Percentiles rank a stretch among this genome's conserved stretches.
Evolutionary conservation across 225 moss, liverwort and hornwort genomes (phyloP).

Genomic region (Ulota crispa): DNA sequence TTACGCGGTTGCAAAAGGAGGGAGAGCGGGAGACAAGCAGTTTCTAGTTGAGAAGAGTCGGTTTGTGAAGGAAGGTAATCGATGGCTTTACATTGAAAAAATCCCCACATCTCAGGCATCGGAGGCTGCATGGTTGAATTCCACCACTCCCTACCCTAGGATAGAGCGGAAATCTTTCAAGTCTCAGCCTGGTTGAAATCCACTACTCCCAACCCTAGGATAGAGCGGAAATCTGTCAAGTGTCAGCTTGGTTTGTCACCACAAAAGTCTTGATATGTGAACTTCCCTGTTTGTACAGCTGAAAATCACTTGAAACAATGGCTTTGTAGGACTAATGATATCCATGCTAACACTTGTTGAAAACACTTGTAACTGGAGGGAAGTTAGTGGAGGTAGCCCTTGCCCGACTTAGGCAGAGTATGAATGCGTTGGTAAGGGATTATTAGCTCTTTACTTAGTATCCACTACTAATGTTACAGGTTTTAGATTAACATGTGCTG

Average conservation of each 20-base stretch:
- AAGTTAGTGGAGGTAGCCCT: neutral
- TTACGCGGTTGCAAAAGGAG: constrained; percentile 63
- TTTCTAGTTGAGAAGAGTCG: constrained; percentile 69
- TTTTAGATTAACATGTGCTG: neutral
- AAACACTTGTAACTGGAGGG: constrained; percentile 8
- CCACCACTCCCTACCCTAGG: constrained; percentile 45
- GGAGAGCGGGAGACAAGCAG: constrained; percentile 72
- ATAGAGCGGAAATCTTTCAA: constrained; percentile 45
- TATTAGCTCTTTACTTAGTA: neutral
- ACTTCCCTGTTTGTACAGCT: constrained; percentile 15
- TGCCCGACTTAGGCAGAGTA: neutral
- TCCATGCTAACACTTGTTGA: neutral
- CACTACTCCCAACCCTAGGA: constrained; percentile 19
- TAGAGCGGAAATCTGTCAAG: constrained; percentile 53
- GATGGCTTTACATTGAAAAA: constrained; percentile 66
- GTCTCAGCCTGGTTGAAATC: too few species aligned
- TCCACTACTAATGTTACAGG: neutral
- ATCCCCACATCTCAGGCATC: constrained; percentile 54
- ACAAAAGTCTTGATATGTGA: constrained; percentile 24
- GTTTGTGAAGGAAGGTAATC: constrained; percentile 62
- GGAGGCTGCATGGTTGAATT: constrained; percentile 60
- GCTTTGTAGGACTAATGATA: neutral
- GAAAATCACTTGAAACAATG: neutral
- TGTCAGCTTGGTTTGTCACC: constrained; percentile 33
- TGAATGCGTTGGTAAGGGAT: neutral